phyloP scores from a whole-genome alignment of 306 rosid genomes.

The Potentilla sterilis region DNA sequence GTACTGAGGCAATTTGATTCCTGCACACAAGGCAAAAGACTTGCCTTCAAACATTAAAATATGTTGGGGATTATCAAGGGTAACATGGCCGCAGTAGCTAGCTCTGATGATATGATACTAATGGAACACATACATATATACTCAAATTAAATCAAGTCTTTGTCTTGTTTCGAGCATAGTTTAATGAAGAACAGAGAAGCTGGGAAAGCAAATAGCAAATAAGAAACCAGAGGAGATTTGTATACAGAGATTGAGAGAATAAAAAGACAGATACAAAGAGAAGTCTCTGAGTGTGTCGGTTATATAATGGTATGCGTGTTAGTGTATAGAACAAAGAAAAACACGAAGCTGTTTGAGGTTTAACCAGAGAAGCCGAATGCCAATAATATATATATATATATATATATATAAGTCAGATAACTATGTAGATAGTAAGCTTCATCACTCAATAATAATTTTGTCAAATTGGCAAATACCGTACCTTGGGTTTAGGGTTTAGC shows the following conservation, averaged over 20 bases:
- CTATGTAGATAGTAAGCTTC: no score
- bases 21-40: not conserved
- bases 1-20: constrained; percentile 15
- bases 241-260: constrained; percentile 10
- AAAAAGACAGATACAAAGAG: not conserved
- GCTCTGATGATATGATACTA: not conserved
- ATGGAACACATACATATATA: not conserved
- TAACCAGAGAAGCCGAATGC: not conserved
- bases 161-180: constrained; percentile 18
- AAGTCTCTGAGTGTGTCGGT: not conserved
- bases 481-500: no score
- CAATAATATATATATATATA: no score
- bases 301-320: not conserved
- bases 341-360: constrained; percentile 11
- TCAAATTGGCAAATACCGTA: no score
- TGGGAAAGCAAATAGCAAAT: not conserved
- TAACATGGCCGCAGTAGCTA: constrained; percentile 20
- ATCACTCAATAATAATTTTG: no score
- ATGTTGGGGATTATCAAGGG: constrained; percentile 16
- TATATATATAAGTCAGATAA: no score
- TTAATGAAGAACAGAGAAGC: constrained; percentile 16
- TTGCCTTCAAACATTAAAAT: constrained; percentile 1
- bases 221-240: not conserved
- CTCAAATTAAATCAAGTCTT: constrained; percentile 12
- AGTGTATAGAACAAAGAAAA: not conserved